Evolutionary conservation across 208 protist species (phyloP).

Genomic region (Crithidia thermophila): DNA sequence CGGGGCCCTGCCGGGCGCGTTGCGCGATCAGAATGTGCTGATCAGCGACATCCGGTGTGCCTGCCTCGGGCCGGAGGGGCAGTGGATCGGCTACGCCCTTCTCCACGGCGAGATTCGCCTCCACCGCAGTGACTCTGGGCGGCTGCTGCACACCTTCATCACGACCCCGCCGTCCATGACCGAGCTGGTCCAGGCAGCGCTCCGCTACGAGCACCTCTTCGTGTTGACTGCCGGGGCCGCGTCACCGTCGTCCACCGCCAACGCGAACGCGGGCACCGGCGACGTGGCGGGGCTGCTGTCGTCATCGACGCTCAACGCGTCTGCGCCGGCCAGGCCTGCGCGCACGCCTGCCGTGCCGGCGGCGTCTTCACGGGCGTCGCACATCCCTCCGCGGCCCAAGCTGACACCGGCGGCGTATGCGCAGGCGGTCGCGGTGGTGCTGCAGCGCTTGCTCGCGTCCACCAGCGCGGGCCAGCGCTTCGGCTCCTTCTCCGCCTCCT

Average conservation of each 20-base stretch:
- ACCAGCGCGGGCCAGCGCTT: slow-evolving; percentile 15
- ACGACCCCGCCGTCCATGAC: slow-evolving; percentile 61
- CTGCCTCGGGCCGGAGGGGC: slow-evolving; percentile 50
- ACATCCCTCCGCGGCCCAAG: slow-evolving; percentile 6
- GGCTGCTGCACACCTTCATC: slow-evolving; percentile 74
- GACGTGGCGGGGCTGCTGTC: too few relatives aligned
- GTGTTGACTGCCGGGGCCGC: neutral
- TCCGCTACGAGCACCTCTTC: slow-evolving; percentile 64
- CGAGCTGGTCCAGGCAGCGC: slow-evolving; percentile 61
- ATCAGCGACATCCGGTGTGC: slow-evolving; percentile 59
- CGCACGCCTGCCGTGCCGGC: neutral
- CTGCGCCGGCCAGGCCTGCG: neutral
- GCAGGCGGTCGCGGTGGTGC: slow-evolving; percentile 52
- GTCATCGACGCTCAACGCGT: neutral
- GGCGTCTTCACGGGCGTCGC: neutral
- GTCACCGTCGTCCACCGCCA: neutral
- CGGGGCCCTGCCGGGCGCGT: neutral
- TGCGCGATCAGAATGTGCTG: slow-evolving; percentile 28
- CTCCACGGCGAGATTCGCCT: slow-evolving; percentile 71
- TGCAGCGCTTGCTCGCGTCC: slow-evolving; percentile 53
- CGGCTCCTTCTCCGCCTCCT: neutral
- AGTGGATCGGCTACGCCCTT: slow-evolving; percentile 75
- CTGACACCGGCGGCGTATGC: slow-evolving; percentile 23
- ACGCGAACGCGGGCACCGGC: too few relatives aligned
- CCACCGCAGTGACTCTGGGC: slow-evolving; percentile 72